Conservation (phyloP, 352 stramenopile genomes). For the Albugo candida region DNA sequence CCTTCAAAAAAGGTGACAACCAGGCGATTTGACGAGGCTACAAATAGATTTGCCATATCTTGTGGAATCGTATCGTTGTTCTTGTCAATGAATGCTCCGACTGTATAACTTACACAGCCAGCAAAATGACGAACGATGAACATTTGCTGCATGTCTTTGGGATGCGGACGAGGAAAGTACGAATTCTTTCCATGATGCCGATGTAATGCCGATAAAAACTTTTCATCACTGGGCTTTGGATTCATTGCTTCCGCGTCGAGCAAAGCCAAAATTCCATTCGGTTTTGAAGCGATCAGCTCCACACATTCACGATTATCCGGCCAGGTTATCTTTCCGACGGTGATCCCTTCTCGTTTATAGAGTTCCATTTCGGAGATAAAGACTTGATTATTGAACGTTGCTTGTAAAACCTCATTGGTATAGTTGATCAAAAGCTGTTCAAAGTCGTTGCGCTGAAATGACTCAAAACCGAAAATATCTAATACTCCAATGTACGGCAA, state of each 20-base stretch:
- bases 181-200: slow-evolving; percentile 65
- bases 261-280: slow-evolving; percentile 55
- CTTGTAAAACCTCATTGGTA: slow-evolving; percentile 76
- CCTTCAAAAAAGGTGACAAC: slow-evolving; percentile 45
- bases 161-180: slow-evolving; percentile 71
- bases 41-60: slow-evolving; percentile 72
- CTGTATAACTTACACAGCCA: slow-evolving; percentile 76
- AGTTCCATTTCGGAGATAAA: slow-evolving; percentile 82
- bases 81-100: slow-evolving; percentile 81
- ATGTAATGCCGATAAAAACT: slow-evolving; percentile 72
- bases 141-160: slow-evolving; percentile 77
- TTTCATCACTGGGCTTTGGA: slow-evolving; percentile 76
- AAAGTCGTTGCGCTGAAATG: slow-evolving; percentile 81
- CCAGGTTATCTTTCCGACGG: slow-evolving; percentile 78
- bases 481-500: slow-evolving; percentile 81
- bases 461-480: slow-evolving; percentile 85
- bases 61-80: slow-evolving; percentile 80
- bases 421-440: slow-evolving; percentile 84
- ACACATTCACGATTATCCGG: slow-evolving; percentile 83
- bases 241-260: slow-evolving; percentile 81
- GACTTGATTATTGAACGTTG: slow-evolving; percentile 79
- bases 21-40: slow-evolving; percentile 39
- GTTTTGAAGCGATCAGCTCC: slow-evolving; percentile 73
- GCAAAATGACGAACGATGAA: slow-evolving; percentile 85
- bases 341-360: slow-evolving; percentile 81